Evolutionary conservation across 2,329 filamentous ascomycete species (phyloP).

Genomic region (Torrubiella hemipterigena): DNA sequence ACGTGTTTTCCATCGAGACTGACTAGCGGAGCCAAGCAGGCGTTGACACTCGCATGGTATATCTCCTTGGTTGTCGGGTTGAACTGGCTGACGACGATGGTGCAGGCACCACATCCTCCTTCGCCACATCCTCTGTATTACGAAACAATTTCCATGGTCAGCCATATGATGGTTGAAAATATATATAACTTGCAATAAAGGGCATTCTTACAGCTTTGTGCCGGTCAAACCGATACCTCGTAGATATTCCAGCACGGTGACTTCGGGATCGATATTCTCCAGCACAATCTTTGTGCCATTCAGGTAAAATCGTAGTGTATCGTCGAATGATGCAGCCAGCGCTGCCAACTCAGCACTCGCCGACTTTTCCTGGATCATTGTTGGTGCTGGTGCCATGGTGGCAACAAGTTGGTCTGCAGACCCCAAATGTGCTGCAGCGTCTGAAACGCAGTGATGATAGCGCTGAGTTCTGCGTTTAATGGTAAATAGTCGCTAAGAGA

Average conservation of each 20-base stretch:
- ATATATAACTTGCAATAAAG: not conserved
- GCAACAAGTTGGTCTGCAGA: too few species aligned
- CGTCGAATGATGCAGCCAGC: constrained; percentile 68
- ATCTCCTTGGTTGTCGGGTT: constrained; percentile 88
- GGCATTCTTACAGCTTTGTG: constrained; percentile 59
- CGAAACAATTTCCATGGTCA: not conserved
- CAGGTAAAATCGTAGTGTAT: constrained; percentile 83
- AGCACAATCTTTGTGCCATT: constrained; percentile 85
- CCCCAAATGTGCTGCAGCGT: too few species aligned
- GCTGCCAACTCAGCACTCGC: constrained; percentile 18
- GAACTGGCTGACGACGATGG: constrained; percentile 84
- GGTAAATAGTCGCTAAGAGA: too few species aligned
- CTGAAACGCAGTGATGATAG: too few species aligned
- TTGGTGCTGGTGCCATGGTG: too few species aligned
- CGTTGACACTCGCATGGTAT: constrained; percentile 95
- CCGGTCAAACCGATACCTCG: constrained; percentile 87
- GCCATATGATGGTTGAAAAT: not conserved
- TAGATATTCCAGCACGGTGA: constrained; percentile 86
- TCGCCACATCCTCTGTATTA: constrained; percentile 67
- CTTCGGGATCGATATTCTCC: constrained; percentile 79
- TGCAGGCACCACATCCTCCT: constrained; percentile 93
- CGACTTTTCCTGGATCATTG: constrained; percentile 33
- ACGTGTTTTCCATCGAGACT: constrained; percentile 97
- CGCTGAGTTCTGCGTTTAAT: too few species aligned
- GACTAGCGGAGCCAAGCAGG: constrained; percentile 82